phyloP scores from a whole-genome alignment of 2,329 filamentous ascomycete genomes.

The Aschersonia sp. region DNA sequence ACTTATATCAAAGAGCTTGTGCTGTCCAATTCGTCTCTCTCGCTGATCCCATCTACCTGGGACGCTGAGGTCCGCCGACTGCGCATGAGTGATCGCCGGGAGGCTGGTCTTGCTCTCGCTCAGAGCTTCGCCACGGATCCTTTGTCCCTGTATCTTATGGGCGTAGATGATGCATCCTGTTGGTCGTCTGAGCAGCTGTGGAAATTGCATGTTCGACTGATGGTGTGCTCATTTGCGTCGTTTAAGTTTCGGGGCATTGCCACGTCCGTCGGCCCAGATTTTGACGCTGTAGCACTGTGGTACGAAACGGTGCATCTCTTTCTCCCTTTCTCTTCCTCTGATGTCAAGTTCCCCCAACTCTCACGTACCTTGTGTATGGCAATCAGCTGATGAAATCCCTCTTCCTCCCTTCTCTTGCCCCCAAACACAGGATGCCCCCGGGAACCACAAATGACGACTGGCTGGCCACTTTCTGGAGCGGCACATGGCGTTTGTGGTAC shows the following conservation, averaged over 20 bases:
- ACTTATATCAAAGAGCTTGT: not conserved
- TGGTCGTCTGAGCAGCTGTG: conserved; percentile 55
- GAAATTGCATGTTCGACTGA: conserved; percentile 61
- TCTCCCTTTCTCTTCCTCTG: not conserved
- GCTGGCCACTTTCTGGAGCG: conserved; percentile 56
- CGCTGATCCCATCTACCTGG: conserved; percentile 38
- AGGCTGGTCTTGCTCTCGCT: conserved; percentile 57
- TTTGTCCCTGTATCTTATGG: conserved; percentile 59
- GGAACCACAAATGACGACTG: conserved; percentile 60
- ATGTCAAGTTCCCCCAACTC: not conserved
- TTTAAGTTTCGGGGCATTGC: conserved; percentile 63
- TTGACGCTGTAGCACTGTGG: conserved; percentile 69
- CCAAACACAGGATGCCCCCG: conserved; percentile 51
- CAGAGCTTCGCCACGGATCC: conserved; percentile 66
- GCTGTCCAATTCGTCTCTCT: conserved; percentile 14
- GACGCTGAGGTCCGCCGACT: conserved; percentile 47
- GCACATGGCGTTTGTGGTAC: conserved; percentile 65
- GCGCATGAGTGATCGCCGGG: conserved; percentile 51
- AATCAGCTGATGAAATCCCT: no score
- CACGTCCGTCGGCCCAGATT: conserved; percentile 59
- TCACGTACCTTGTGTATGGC: no score
- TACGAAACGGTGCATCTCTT: conserved; percentile 15
- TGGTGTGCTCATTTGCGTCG: conserved; percentile 64
- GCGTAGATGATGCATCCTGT: conserved; percentile 50
- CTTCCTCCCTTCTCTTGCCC: no score